Conservation (phyloP, 176 grass and related monocot genomes). For the Triticum aestivum region IWGSC_CS_RefSeq_v2.1 NC_057798.1:426429991-426430490, state of each 20-base stretch:
- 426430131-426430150: constrained; percentile 35
- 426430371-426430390: background rate
- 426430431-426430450: constrained; percentile 5
- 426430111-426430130: background rate
- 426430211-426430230: constrained; percentile 78
- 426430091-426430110: constrained; percentile 26
- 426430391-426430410: background rate
- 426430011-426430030: constrained; percentile 95
- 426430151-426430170: constrained; percentile 96
- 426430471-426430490: background rate
- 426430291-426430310: background rate
- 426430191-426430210: constrained; percentile 79
- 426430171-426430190: constrained; percentile 81
- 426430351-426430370: constrained; percentile 13
- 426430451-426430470: background rate
- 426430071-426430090: constrained; percentile 1
- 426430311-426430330: constrained; percentile 12
- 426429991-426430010: constrained; percentile 79
- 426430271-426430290: background rate
- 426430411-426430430: background rate
- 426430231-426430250: constrained; percentile 92
- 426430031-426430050: constrained; percentile 37
- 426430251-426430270: constrained; percentile 29
- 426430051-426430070: constrained; percentile 17
- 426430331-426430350: background rate